A percentile compares a stretch with the other conserved stretches of the same genome.
These are phyloP conservation scores for Amanita rubescens DNA, from an alignment of 768 basidiomycete genomes.

Conservation along the genomic window DNA sequence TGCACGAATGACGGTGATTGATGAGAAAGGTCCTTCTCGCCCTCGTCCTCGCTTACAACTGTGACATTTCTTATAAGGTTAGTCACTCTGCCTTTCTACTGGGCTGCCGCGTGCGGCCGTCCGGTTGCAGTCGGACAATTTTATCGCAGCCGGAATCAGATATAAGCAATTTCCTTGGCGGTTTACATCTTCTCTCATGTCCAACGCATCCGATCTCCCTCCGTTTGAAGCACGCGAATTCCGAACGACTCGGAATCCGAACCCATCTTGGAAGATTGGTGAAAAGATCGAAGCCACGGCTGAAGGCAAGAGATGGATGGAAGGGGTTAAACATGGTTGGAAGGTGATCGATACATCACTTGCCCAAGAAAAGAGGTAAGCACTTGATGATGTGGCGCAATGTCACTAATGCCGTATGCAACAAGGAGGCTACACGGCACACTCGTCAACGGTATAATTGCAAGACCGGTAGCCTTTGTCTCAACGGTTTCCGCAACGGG, in stretches of 20 bases:
- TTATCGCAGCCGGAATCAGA: too few species aligned
- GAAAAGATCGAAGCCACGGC: constrained; percentile 25
- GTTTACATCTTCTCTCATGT: not conserved
- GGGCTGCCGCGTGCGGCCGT: too few species aligned
- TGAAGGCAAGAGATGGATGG: constrained; percentile 33
- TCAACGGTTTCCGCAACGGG: constrained; percentile 49
- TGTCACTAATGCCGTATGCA: not conserved
- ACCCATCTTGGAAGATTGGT: constrained; percentile 33
- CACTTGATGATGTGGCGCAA: not conserved
- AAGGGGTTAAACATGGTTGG: constrained; percentile 36
- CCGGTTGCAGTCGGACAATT: too few species aligned
- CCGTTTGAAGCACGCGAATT: constrained; percentile 19
- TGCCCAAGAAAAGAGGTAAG: constrained; percentile 28
- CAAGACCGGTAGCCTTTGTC: constrained; percentile 68
- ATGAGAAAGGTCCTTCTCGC: too few species aligned
- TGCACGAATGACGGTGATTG: too few species aligned
- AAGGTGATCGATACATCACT: constrained; percentile 27
- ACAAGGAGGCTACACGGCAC: constrained; percentile 35
- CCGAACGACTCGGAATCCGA: constrained; percentile 26
- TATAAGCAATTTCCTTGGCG: not conserved
- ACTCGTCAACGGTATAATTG: constrained; percentile 47
- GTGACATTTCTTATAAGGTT: too few species aligned
- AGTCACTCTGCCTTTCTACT: too few species aligned
- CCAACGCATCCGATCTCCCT: constrained; percentile 10
- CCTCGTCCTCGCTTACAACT: too few species aligned